Base-by-base conservation (phyloP, 2,329 filamentous ascomycete genomes). In the Pezicula carpinea region DNA sequence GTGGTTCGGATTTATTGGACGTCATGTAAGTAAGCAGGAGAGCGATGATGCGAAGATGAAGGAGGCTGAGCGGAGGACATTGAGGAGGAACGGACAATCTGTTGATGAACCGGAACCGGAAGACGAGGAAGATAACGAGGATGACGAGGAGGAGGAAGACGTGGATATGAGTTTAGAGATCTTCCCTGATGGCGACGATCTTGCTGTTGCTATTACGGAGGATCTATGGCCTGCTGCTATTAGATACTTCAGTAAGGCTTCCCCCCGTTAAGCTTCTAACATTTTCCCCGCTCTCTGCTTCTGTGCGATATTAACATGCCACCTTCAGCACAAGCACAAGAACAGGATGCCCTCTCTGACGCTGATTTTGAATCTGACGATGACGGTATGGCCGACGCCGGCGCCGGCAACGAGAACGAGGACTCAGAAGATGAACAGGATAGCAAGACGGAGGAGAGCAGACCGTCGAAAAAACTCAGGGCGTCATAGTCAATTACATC, bases 191-290 rank as follows among this genome's bases (percentile, higher is more conserved):
- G 92, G 88, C 18, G 89, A 95, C 57, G 86, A 91, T 52, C 68
- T 97, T 40, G 91, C 90, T 33, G 77, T 89, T 53, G 76, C 82
- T 50, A 75, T 97, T 57, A 82, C 86, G 7, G 91, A 97, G 64
- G 92, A 97, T 58, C 72, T 97, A 44, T 96, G 86, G 84, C 87
- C 89, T 40, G 82, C 83, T 53, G 92, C 91, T 48, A 84, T 95
- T 66, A 89, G 87, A 67, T 95, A 93, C 71, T 97, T 93, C 71
- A 87, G 89, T 93, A 73, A 70, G 87, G 79, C 3, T 29, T 32
- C 2, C 29, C 21, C 38, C 21, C 18, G 21, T 42, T 18, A 35
- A 13, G 46, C 51, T 39, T 36, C 22, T 15, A 23, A 40, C 5
- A 26, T 6, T 40, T 6, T 26, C 41, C 23, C 39, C 22, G 17